Evolutionary conservation across 495 filamentous ascomycete species (phyloP).

Genomic region (Cetradonia linearis): DNA sequence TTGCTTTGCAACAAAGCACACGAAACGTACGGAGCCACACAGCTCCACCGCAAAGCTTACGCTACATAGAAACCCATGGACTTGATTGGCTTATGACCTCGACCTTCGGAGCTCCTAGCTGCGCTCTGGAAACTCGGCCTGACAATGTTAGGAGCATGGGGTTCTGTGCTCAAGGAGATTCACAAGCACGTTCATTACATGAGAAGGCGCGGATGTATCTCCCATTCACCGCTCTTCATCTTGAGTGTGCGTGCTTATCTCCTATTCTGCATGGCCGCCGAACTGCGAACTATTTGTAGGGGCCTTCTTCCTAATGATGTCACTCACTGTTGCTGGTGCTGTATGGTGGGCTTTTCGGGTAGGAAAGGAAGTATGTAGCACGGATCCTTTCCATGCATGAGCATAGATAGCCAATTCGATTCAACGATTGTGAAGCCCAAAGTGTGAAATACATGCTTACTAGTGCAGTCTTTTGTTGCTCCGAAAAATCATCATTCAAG

Average conservation of each 20-base stretch:
- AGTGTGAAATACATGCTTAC: not conserved
- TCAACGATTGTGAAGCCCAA: not conserved
- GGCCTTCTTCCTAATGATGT: not conserved
- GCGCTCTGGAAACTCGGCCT: not conserved
- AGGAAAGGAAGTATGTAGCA: not conserved
- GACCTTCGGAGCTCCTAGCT: not conserved
- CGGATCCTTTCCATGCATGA: constrained; percentile 8
- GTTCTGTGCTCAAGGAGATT: not conserved
- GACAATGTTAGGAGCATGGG: not conserved
- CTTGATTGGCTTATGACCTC: not conserved
- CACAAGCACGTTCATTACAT: not conserved
- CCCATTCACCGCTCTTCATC: not conserved
- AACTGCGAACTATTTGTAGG: not conserved
- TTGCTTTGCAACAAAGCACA: not conserved
- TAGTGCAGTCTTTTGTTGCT: not conserved
- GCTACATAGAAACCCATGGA: not conserved
- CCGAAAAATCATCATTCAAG: not conserved
- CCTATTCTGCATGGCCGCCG: not conserved
- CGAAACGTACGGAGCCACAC: not conserved
- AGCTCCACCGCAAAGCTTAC: not conserved
- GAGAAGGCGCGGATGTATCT: not conserved
- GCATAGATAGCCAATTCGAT: constrained; percentile 15
- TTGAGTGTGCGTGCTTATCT: not conserved
- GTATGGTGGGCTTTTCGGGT: not conserved
- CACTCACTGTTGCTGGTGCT: not conserved